These are phyloP conservation scores for Buxus sempervirens DNA, from an alignment of 164 flowering plant species.

Conservation along the genomic window DNA sequence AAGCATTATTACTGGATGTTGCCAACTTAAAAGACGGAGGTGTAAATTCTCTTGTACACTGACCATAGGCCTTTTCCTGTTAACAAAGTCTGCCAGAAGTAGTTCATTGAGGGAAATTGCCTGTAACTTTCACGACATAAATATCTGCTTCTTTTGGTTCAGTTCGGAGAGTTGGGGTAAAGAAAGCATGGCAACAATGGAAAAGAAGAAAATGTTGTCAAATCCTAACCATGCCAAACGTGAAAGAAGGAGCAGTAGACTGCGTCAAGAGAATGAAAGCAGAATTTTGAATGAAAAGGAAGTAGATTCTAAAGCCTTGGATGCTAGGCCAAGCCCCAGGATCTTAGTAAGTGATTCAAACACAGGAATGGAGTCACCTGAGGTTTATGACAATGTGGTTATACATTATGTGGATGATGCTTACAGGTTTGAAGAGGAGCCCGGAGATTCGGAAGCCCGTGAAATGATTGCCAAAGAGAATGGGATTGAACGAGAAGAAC, in stretches of 20 bases:
- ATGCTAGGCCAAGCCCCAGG: constrained; percentile 22
- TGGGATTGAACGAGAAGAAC: constrained; percentile 31
- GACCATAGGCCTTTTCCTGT: not conserved
- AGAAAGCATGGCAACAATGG: constrained; percentile 42
- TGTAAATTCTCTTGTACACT: not conserved
- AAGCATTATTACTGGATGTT: not conserved
- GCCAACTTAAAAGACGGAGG: not conserved
- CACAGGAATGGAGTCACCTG: constrained; percentile 33
- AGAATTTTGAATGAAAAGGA: constrained; percentile 34
- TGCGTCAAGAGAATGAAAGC: constrained; percentile 28
- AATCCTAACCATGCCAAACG: constrained; percentile 33
- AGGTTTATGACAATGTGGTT: constrained; percentile 45
- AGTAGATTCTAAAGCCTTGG: constrained; percentile 24
- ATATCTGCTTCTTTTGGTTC: constrained; percentile 10
- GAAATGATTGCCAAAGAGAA: constrained; percentile 35
- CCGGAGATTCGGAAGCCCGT: constrained; percentile 17
- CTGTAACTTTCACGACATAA: not conserved
- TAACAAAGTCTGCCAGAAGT: not conserved
- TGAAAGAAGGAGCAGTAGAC: constrained; percentile 31
- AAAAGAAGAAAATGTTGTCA: constrained; percentile 32
- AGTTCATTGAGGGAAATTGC: not conserved
- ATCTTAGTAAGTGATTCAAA: constrained; percentile 37
- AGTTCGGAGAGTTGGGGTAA: constrained; percentile 12
- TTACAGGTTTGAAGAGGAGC: constrained; percentile 47
- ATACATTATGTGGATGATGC: constrained; percentile 51